Percentiles rank a stretch among this genome's conserved stretches.
These are phyloP conservation scores for Neoboletus subvelutipes DNA, from an alignment of 768 basidiomycete species.

Conservation along the genomic window DNA sequence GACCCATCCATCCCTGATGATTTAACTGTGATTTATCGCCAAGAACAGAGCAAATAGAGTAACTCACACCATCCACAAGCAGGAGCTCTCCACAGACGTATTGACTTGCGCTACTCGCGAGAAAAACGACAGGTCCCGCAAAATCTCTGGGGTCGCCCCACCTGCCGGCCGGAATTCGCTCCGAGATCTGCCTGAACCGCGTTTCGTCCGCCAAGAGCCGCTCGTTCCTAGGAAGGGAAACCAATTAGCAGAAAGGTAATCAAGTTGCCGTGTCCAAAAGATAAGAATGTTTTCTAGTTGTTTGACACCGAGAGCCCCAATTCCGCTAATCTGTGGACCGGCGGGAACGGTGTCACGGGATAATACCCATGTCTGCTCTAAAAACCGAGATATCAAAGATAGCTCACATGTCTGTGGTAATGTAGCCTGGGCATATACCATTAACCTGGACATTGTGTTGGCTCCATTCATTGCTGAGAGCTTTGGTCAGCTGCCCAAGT, in stretches of 20 bases:
- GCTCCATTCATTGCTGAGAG: slow-evolving; percentile 93
- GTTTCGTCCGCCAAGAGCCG: slow-evolving; percentile 60
- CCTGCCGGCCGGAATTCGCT: slow-evolving; percentile 65
- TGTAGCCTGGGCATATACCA: slow-evolving; percentile 84
- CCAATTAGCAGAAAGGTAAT: slow-evolving; percentile 12
- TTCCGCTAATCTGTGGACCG: slow-evolving; percentile 1
- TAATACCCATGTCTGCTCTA: slow-evolving; percentile 1
- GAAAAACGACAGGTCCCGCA: slow-evolving; percentile 64
- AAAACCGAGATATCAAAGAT: slow-evolving; percentile 20
- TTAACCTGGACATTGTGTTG: slow-evolving; percentile 86
- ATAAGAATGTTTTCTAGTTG: not conserved
- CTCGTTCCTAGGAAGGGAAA: slow-evolving; percentile 52
- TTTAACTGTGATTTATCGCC: not conserved
- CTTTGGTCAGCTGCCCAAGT: slow-evolving; percentile 81
- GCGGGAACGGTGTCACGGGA: slow-evolving; percentile 9
- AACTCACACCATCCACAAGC: slow-evolving; percentile 66
- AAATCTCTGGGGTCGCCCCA: slow-evolving; percentile 70
- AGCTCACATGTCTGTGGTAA: slow-evolving; percentile 81
- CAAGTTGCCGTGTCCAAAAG: slow-evolving; percentile 2
- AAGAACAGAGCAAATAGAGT: slow-evolving; percentile 4
- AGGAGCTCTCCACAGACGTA: slow-evolving; percentile 70
- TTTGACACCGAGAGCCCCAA: slow-evolving; percentile 10
- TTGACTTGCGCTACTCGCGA: slow-evolving; percentile 61
- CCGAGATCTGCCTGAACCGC: slow-evolving; percentile 64
- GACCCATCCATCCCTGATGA: slow-evolving; percentile 63